A percentile compares a stretch with the other conserved stretches of the same genome.
phyloP scores from a whole-genome alignment of 257 asterid genomes.

The Jacaranda copaia region DNA sequence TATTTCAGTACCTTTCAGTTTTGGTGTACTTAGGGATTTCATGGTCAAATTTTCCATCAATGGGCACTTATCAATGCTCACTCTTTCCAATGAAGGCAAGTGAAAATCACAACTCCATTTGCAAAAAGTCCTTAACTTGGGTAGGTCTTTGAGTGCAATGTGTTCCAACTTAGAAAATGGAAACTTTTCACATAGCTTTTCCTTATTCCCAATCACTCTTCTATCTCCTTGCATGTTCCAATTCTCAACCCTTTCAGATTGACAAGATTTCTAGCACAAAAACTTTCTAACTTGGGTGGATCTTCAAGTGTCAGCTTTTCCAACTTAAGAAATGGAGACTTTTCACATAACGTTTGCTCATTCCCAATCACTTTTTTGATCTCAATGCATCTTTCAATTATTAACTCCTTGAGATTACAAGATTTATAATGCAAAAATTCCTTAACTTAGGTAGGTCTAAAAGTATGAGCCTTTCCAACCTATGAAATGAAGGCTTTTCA shows the following conservation, averaged over 20 bases:
- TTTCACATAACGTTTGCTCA: no score
- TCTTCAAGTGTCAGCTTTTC: no score
- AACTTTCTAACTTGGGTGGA: no score
- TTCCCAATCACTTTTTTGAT: no score
- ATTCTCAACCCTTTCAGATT: constrained; percentile 19
- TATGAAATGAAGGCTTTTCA: no score
- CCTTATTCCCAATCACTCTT: constrained; percentile 26
- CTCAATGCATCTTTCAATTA: no score
- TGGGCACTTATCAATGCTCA: neutral
- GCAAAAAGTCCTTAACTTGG: neutral
- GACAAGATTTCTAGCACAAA: constrained; percentile 6
- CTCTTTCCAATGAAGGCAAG: neutral
- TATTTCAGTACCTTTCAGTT: neutral
- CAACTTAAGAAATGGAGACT: no score
- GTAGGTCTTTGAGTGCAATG: neutral
- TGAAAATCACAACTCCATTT: neutral
- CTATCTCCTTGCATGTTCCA: neutral
- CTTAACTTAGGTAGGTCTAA: no score
- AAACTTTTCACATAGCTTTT: neutral
- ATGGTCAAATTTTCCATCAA: neutral
- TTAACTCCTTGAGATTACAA: no score
- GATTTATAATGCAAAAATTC: no score
- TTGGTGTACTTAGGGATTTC: neutral
- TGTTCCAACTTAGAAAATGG: constrained; percentile 20
- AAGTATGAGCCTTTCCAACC: no score